phyloP scores from a whole-genome alignment of 108 stramenopile genomes.

The Nitzschia palea region DNA sequence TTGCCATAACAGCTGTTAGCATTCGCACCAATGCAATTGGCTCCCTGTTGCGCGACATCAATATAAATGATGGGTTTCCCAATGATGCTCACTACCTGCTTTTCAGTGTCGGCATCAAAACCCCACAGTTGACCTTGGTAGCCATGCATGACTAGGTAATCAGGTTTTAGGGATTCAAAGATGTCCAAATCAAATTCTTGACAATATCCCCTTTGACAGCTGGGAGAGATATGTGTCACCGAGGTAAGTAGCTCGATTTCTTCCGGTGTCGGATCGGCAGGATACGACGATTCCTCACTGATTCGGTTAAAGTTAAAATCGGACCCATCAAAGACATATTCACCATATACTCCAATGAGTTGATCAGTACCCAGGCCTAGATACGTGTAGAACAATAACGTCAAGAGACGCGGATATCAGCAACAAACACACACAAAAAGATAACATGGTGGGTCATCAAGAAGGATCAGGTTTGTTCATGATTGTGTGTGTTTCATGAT shows the following conservation, averaged over 20 bases:
- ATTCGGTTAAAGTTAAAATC: conserved; percentile 6
- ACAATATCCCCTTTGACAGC: conserved; percentile 1
- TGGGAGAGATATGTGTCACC: conserved; percentile 2
- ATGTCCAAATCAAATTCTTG: background rate
- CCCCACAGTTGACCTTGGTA: background rate
- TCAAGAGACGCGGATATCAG: background rate
- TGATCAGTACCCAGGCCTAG: conserved; percentile 11
- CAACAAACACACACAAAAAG: background rate
- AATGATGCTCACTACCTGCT: too few relatives aligned
- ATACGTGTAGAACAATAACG: too few relatives aligned
- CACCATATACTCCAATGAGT: conserved; percentile 25
- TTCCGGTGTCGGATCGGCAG: conserved; percentile 4
- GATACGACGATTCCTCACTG: background rate
- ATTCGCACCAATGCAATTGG: background rate
- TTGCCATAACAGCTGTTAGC: background rate
- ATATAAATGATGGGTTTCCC: conserved; percentile 27
- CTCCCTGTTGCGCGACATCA: conserved; percentile 14
- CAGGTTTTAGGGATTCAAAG: background rate
- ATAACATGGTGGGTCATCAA: too few relatives aligned
- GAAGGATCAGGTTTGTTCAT: too few relatives aligned
- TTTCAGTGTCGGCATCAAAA: background rate
- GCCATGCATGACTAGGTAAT: background rate
- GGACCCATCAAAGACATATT: conserved; percentile 2
- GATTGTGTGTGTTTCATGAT: background rate
- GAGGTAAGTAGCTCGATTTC: background rate